Evolutionary conservation across 2,329 filamentous ascomycete genomes (phyloP).

Genomic region (Xylaria sp.): DNA sequence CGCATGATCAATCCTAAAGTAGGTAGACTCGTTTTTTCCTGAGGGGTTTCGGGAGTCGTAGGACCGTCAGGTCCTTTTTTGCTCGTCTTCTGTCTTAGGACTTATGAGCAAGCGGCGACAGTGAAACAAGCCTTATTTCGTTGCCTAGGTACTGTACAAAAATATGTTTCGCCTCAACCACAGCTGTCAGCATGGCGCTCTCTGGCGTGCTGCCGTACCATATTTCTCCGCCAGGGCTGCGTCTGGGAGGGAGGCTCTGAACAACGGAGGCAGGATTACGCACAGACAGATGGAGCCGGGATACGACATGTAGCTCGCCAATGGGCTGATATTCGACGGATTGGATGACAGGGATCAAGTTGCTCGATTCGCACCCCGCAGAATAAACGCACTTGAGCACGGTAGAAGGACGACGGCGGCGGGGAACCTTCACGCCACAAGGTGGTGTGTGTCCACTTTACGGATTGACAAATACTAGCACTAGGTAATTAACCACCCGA

Average conservation of each 20-base stretch:
- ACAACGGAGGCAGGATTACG: neutral
- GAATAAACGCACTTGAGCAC: neutral
- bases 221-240: neutral
- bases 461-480: slow-evolving; percentile 8
- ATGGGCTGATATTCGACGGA: slow-evolving; percentile 21
- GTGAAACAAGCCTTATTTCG: neutral
- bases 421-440: neutral
- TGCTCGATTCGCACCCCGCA: slow-evolving; percentile 1
- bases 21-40: neutral
- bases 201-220: neutral
- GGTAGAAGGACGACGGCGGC: neutral
- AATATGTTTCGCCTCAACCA: slow-evolving; percentile 1
- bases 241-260: slow-evolving; percentile 28
- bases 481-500: neutral
- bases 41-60: neutral
- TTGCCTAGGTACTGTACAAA: neutral
- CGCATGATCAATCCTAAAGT: neutral
- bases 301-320: slow-evolving; percentile 7
- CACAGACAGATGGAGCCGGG: slow-evolving; percentile 24
- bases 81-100: neutral
- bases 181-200: slow-evolving; percentile 1
- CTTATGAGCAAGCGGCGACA: neutral
- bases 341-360: slow-evolving; percentile 11
- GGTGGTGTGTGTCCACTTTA: slow-evolving; percentile 1
- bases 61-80: neutral